Evolutionary conservation across 2,329 filamentous ascomycete genomes (phyloP).

Genomic region (Aspergillus terreus): DNA sequence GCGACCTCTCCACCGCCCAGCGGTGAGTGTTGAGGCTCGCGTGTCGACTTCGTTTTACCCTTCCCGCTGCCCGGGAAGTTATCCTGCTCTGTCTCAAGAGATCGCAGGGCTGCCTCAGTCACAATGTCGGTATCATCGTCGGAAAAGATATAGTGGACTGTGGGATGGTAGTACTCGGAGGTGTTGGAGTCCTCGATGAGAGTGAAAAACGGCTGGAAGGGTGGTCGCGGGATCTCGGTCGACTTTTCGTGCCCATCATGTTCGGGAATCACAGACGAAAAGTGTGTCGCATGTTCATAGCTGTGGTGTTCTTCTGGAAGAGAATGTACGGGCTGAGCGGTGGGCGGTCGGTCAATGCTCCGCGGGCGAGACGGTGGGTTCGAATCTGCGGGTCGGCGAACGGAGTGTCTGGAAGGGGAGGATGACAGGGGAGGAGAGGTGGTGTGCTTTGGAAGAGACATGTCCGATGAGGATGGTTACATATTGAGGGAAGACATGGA

Average conservation of each 20-base stretch:
- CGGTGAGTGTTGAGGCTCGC: slow-evolving; percentile 4
- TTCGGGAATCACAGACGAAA: slow-evolving; percentile 6
- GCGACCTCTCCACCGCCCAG: slow-evolving; percentile 8
- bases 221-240: slow-evolving; percentile 29
- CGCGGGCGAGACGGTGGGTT: slow-evolving; percentile 17
- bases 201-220: slow-evolving; percentile 79
- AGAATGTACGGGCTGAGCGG: slow-evolving; percentile 11
- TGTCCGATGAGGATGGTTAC: slow-evolving; percentile 27
- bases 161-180: slow-evolving; percentile 74
- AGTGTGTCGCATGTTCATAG: slow-evolving; percentile 7
- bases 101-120: slow-evolving; percentile 60
- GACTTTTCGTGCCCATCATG: slow-evolving; percentile 15
- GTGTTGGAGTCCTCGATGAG: slow-evolving; percentile 73
- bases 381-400: slow-evolving; percentile 13
- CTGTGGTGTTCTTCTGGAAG: slow-evolving; percentile 9
- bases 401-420: slow-evolving; percentile 26
- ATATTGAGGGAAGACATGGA: slow-evolving; percentile 17
- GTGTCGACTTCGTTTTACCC: slow-evolving; percentile 8
- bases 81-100: slow-evolving; percentile 47
- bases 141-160: slow-evolving; percentile 86
- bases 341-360: slow-evolving; percentile 16
- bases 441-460: slow-evolving; percentile 33
- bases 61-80: slow-evolving; percentile 20
- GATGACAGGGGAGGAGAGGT: slow-evolving; percentile 21
- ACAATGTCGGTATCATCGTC: slow-evolving; percentile 83